Evolutionary conservation across 257 asterid genomes (phyloP), one percentile per base, ranked within the genome.

Genomic region (Jaltomata sinuosa): DNA sequence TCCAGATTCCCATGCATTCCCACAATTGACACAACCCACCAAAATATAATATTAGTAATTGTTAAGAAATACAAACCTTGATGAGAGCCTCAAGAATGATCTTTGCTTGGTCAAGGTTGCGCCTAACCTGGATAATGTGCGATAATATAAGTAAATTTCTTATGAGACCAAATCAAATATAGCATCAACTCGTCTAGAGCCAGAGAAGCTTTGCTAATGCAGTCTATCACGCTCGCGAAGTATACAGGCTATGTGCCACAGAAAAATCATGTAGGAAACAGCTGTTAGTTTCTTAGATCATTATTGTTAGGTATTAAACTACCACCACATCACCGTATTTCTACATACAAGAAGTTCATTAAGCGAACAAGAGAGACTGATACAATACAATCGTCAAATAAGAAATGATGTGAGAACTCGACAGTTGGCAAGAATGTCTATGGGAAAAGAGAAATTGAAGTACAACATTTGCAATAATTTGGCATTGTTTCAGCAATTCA

Each of bases 91-190:
- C 94, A 55, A 97, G 89, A 84, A 97, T 91, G 86, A 91, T 87
- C 92, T 94, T 97, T 34, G 99, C 98, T 89, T 95, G 99, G 84
- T 94, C 98, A 45, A 97, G 99, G 86, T 97, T 97, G 91, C 99
- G 97, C 90, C 99, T 92, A 85, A 97, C 99, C 99, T 97, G 93
- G 69, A 90, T 68, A 84, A 72, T 82, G 88, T 77, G 62, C 49
- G 22, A 49, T 50, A 1, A 49, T 29, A 49, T 18, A 49, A 49
- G 34, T 16, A 27, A 16, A 77, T 27, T 25, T 29, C 82, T 11
- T 1, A 27, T 27, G 45, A 9, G 45, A 49, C 62, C 62, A 77
- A 77, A 2, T 29, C 42, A 27, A 4, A 77, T 5, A 31, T 49
- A 47, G 15, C 27, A 77, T 29, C 62, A 49, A 29, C 55, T 27